Evolutionary conservation across 163 green algal genomes (phyloP).

Genomic region (Scenedesmus sp.): DNA sequence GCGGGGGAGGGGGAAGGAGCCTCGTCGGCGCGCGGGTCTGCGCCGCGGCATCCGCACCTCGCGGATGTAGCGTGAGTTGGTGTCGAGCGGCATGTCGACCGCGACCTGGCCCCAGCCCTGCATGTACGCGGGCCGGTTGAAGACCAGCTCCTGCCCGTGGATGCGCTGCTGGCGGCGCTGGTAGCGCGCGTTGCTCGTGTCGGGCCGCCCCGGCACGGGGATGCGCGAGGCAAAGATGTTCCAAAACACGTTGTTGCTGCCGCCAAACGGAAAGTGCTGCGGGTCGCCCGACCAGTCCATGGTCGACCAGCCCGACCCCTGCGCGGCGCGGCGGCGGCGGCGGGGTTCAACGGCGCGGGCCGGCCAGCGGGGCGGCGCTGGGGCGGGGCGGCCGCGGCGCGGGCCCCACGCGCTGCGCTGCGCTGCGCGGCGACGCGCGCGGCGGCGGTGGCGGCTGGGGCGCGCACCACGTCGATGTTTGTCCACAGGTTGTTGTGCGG

Average conservation of each 20-base stretch:
- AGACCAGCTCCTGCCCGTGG: not conserved
- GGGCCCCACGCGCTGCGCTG: not conserved
- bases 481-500: conserved; percentile 33
- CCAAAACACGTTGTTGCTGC: conserved; percentile 31
- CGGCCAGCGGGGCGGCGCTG: no score
- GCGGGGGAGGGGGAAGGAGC: not conserved
- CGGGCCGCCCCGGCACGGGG: not conserved
- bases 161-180: not conserved
- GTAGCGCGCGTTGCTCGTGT: conserved; percentile 5
- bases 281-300: conserved; percentile 8
- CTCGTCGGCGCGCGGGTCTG: not conserved
- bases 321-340: not conserved
- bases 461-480: conserved; percentile 30
- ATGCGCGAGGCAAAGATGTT: conserved; percentile 8
- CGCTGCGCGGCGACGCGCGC: no score
- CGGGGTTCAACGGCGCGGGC: not conserved
- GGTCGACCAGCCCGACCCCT: not conserved
- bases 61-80: not conserved
- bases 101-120: conserved; percentile 20
- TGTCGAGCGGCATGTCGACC: conserved; percentile 13
- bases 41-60: conserved; percentile 1
- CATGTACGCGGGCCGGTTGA: not conserved
- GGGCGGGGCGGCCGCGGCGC: no score
- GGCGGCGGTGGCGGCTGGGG: no score
- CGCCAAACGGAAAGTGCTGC: conserved; percentile 14